Conservation (phyloP, 1,139 yeast species). For the Suhomyces kunorum region DNA sequence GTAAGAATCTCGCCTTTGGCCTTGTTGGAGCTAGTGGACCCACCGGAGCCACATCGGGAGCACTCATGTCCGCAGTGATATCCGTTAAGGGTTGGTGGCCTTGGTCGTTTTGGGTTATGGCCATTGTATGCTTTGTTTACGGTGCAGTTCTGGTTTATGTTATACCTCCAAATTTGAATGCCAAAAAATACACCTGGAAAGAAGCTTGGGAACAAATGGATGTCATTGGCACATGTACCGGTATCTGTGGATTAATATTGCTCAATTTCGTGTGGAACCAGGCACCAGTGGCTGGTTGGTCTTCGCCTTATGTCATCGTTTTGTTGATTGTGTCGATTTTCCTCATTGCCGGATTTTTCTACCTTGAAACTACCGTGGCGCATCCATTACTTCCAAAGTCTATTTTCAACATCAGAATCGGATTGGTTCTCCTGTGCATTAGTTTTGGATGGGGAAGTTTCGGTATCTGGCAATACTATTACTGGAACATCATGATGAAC, state of each 20-base stretch:
- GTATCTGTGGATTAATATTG: slow-evolving; percentile 48
- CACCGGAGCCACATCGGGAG: slow-evolving; percentile 53
- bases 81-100: slow-evolving; percentile 50
- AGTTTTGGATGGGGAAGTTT: slow-evolving; percentile 61
- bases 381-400: slow-evolving; percentile 50
- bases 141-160: slow-evolving; percentile 29
- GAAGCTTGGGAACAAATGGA: slow-evolving; percentile 34
- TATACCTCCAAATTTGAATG: slow-evolving; percentile 42
- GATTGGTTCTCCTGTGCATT: slow-evolving; percentile 36
- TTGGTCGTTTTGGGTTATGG: slow-evolving; percentile 52
- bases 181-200: slow-evolving; percentile 8
- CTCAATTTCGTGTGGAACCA: slow-evolving; percentile 57
- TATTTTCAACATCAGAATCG: slow-evolving; percentile 40
- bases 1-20: slow-evolving; percentile 55
- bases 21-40: slow-evolving; percentile 58
- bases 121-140: slow-evolving; percentile 36
- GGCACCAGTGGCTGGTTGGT: slow-evolving; percentile 57
- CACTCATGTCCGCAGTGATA: slow-evolving; percentile 49
- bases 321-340: slow-evolving; percentile 44
- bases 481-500: slow-evolving; percentile 45
- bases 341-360: slow-evolving; percentile 34
- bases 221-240: slow-evolving; percentile 46
- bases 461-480: slow-evolving; percentile 53
- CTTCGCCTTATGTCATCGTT: slow-evolving; percentile 45
- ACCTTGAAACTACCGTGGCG: slow-evolving; percentile 29